Evolutionary conservation across 2,329 filamentous ascomycete species (phyloP), one percentile per base, ranked within the genome.

Genomic region (Sodiomyces alkalinus): DNA sequence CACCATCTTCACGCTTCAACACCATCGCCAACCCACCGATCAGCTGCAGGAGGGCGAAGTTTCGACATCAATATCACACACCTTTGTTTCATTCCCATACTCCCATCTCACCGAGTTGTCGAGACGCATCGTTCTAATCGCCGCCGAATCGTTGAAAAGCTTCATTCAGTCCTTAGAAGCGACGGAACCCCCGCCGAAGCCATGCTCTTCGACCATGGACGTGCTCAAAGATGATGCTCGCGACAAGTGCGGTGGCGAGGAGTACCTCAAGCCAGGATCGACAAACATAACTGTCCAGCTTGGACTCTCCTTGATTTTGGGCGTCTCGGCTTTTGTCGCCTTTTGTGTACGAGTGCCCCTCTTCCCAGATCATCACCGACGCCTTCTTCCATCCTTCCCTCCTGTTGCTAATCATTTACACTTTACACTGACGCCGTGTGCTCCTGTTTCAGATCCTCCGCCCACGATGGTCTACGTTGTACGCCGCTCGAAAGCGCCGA

Each of bases 391-490:
- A 21, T 21, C 19, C 12, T 8, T 12, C n/a, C n/a, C n/a, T n/a
- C n/a, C n/a, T n/a, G n/a, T n/a, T n/a, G n/a, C n/a, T n/a, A n/a
- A n/a, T n/a, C n/a, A n/a, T n/a, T n/a, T n/a, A n/a, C n/a, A n/a
- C n/a, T n/a, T n/a, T 19, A 13, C 11, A 12, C 9, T 17, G 7
- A 9, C 25, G 10, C 8, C 11, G 5, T 5, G 5, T 15, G 7
- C 7, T 25, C 17, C 16, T 19, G 9, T 7, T n/a, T 10, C 45
- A 90, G 81, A 60, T 85, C 26, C 61, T 98, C 16, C 78, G 90
- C 27, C 85, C 86, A 39, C 74, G 83, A 72, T 98, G 90, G 90
- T 79, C 81, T 27, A 68, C 75, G 14, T 67, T 98, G 1, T 98
- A 96, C 50, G 78, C 85, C 18, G 90, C 90, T 26, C 74, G 90